Conservation (phyloP, 2,329 filamentous ascomycete species). For the Alternaria conjuncta region DNA sequence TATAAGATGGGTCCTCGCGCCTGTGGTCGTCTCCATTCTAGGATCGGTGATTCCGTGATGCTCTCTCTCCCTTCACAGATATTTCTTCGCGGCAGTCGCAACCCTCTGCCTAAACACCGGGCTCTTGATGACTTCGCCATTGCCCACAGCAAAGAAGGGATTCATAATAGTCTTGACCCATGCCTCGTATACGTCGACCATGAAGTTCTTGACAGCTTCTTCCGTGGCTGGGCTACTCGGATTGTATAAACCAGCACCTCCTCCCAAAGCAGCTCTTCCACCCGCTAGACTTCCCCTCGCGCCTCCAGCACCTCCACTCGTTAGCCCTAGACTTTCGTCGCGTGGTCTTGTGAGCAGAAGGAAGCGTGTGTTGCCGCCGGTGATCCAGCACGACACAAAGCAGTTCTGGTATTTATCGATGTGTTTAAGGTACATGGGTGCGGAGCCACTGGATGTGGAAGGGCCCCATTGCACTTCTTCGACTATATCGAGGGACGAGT, state of each 20-base stretch:
- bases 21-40: background rate
- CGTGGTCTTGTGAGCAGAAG: conserved; percentile 86
- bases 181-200: conserved; percentile 92
- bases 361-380: conserved; percentile 90
- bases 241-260: conserved; percentile 64
- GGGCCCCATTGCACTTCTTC: conserved; percentile 93
- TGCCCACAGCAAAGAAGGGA: conserved; percentile 88
- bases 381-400: conserved; percentile 94
- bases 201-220: conserved; percentile 94
- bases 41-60: background rate
- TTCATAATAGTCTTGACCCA: conserved; percentile 98
- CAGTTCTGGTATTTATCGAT: conserved; percentile 97
- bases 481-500: conserved; percentile 91
- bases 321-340: conserved; percentile 45
- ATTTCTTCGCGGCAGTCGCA: conserved; percentile 88
- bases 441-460: conserved; percentile 35
- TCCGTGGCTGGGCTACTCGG: conserved; percentile 89
- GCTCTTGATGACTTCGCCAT: conserved; percentile 83
- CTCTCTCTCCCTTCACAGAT: conserved; percentile 62
- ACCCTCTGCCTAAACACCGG: conserved; percentile 85
- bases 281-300: conserved; percentile 42
- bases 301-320: conserved; percentile 22
- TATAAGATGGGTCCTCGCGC: background rate
- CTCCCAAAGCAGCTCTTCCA: conserved; percentile 33
- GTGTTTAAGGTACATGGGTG: conserved; percentile 85